Conservation (phyloP, 2,329 filamentous ascomycete species). For the Dryadomyces quercivorus region DNA sequence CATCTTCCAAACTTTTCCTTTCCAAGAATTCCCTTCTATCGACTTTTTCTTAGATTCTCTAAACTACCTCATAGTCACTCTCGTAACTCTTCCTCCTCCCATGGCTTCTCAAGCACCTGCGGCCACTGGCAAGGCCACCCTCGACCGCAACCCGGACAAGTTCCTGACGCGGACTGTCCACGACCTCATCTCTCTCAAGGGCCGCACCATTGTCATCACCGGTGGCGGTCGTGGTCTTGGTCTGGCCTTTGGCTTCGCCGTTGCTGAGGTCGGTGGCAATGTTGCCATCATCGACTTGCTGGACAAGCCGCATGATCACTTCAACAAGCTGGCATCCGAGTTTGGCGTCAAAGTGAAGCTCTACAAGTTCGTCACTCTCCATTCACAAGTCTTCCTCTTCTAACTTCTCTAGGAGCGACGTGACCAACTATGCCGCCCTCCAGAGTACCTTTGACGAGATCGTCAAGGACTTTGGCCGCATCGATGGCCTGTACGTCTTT, state of each 20-base stretch:
- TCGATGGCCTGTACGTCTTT: neutral
- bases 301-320: constrained; percentile 3
- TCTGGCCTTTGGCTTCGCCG: constrained; percentile 2
- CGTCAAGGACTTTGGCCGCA: neutral
- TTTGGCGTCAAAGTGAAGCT: constrained; percentile 3
- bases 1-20: too few species aligned
- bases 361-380: neutral
- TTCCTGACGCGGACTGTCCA: neutral
- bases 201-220: constrained; percentile 23
- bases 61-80: too few species aligned
- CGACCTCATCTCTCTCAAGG: constrained; percentile 1
- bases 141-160: constrained; percentile 9
- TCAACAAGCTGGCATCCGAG: neutral
- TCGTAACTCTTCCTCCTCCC: too few species aligned
- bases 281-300: constrained; percentile 2
- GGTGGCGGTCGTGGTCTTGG: constrained; percentile 22
- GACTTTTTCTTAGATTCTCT: too few species aligned
- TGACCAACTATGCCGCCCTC: neutral
- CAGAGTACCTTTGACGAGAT: neutral
- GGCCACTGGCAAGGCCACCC: too few species aligned
- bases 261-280: constrained; percentile 5
- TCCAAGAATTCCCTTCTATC: too few species aligned
- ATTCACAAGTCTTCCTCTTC: too few species aligned
- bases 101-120: too few species aligned
- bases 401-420: neutral